Conservation (phyloP, 2,329 filamentous ascomycete species). For the Epichloe sibirici region DNA sequence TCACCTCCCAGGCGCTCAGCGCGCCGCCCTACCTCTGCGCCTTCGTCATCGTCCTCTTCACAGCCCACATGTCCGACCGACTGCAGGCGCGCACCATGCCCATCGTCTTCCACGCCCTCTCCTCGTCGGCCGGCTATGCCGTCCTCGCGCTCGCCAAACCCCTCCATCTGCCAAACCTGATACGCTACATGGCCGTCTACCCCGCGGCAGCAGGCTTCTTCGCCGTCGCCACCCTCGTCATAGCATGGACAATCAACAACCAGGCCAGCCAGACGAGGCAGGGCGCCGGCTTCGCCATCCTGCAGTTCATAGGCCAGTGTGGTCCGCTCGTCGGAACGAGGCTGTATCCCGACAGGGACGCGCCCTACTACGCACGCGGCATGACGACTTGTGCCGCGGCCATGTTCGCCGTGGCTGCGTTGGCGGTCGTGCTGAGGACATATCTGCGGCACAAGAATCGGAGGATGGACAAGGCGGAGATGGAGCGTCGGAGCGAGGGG, state of each 20-base stretch:
- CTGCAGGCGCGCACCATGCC: constrained; percentile 48
- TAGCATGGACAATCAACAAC: constrained; percentile 85
- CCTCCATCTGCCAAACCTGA: constrained; percentile 28
- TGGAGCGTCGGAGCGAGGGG: constrained; percentile 11
- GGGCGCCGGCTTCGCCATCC: constrained; percentile 63
- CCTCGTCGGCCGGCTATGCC: constrained; percentile 49
- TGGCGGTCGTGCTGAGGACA: constrained; percentile 42
- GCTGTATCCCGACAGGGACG: constrained; percentile 48
- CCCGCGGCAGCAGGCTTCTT: constrained; percentile 75
- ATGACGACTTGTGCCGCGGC: constrained; percentile 51
- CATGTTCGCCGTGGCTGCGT: constrained; percentile 46
- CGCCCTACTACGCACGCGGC: constrained; percentile 48
- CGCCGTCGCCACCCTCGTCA: constrained; percentile 68
- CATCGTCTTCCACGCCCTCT: constrained; percentile 55
- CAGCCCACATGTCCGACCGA: constrained; percentile 61
- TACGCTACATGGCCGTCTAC: constrained; percentile 65
- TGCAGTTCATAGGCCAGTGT: constrained; percentile 73
- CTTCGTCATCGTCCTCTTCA: constrained; percentile 59
- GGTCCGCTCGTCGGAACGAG: constrained; percentile 60
- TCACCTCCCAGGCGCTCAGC: constrained; percentile 63
- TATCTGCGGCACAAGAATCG: constrained; percentile 41
- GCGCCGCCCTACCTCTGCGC: constrained; percentile 72
- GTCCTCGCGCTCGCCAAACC: constrained; percentile 47
- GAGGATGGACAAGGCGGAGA: constrained; percentile 25
- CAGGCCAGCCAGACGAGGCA: constrained; percentile 56